Percentiles rank a stretch among this genome's conserved stretches.
Evolutionary conservation across 1,284 basidiomycete genomes (phyloP).

Genomic region (Puccinia novopanici): DNA sequence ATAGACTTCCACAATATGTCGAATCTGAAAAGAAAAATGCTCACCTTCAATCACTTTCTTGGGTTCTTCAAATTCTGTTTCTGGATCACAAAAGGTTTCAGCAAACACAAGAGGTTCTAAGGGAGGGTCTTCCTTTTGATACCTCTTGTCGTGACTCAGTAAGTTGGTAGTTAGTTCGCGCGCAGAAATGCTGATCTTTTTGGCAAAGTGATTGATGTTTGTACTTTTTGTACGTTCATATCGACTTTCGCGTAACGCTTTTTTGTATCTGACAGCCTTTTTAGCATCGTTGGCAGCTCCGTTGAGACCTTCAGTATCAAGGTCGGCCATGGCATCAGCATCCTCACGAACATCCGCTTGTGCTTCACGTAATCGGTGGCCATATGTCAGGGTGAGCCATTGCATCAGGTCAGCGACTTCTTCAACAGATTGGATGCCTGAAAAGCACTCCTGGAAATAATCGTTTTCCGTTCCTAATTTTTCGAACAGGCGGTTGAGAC

Average conservation of each 20-base stretch:
- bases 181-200: constrained; percentile 76
- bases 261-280: constrained; percentile 65
- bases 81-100: constrained; percentile 74
- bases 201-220: constrained; percentile 72
- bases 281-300: constrained; percentile 14
- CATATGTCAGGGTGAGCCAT: constrained; percentile 83
- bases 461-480: constrained; percentile 69
- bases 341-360: constrained; percentile 62
- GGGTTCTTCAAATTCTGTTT: constrained; percentile 60
- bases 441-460: constrained; percentile 71
- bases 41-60: constrained; percentile 67
- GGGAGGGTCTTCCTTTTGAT: constrained; percentile 73
- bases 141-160: constrained; percentile 65
- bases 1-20: background rate
- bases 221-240: constrained; percentile 84
- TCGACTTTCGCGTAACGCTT: constrained; percentile 78
- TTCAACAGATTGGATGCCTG: constrained; percentile 68
- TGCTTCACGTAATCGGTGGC: constrained; percentile 66
- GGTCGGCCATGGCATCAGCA: constrained; percentile 49
- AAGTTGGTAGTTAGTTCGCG: constrained; percentile 81
- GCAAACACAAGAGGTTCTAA: constrained; percentile 72
- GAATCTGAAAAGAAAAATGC: background rate
- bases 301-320: constrained; percentile 60
- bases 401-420: constrained; percentile 87
- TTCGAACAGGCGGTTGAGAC: constrained; percentile 69